phyloP scores from a whole-genome alignment of 2,329 filamentous ascomycete species.

The Penicillium sp. region DNA sequence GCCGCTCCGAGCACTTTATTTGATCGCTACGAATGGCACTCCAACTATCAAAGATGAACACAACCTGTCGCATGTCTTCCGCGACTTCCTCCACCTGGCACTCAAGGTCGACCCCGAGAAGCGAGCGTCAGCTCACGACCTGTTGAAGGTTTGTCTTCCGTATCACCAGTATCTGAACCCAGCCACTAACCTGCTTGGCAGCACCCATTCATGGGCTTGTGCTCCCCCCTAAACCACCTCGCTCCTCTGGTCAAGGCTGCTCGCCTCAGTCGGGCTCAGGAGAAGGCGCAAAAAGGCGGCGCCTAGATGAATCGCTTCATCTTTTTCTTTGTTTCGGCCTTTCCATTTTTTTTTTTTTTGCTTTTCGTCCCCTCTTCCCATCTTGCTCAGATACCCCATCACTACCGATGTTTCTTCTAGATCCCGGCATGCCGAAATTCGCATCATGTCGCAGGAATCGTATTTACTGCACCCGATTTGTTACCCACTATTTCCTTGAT shows the following conservation, averaged over 20 bases:
- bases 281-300: constrained; percentile 69
- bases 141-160: constrained; percentile 71
- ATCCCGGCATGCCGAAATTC: constrained; percentile 16
- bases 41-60: constrained; percentile 93
- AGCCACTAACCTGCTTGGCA: constrained; percentile 37
- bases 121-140: constrained; percentile 88
- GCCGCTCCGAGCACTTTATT: constrained; percentile 84
- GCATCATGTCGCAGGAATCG: constrained; percentile 14
- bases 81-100: constrained; percentile 88
- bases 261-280: constrained; percentile 77
- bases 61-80: constrained; percentile 75
- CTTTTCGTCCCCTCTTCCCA: constrained; percentile 30
- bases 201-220: constrained; percentile 78
- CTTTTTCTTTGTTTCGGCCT: constrained; percentile 17
- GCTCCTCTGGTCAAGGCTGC: constrained; percentile 85
- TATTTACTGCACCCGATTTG: constrained; percentile 14
- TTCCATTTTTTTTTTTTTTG: constrained; percentile 16
- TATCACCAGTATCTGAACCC: neutral
- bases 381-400: constrained; percentile 31
- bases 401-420: constrained; percentile 26
- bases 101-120: constrained; percentile 97
- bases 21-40: constrained; percentile 96
- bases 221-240: constrained; percentile 71
- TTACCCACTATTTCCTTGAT: constrained; percentile 9
- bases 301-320: constrained; percentile 19